Evolutionary conservation across 2,329 filamentous ascomycete species (phyloP).

Genomic region (Xylaria sp.): DNA sequence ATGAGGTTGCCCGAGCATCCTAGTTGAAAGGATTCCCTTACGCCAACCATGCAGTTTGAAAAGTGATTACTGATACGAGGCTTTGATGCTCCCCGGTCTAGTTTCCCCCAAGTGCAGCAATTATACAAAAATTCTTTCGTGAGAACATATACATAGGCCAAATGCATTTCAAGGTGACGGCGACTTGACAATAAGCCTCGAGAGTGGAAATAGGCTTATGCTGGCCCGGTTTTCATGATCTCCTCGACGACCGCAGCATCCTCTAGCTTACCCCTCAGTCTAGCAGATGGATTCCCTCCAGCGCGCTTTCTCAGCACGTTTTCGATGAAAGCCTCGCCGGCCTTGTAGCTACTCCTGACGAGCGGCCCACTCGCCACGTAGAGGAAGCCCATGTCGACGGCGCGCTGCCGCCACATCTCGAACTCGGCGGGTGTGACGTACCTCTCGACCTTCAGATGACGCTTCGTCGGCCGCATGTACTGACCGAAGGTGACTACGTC

Average conservation of each 20-base stretch:
- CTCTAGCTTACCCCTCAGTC: constrained; percentile 38
- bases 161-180: constrained; percentile 15
- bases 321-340: constrained; percentile 97
- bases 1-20: constrained; percentile 27
- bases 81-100: constrained; percentile 22
- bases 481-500: constrained; percentile 99
- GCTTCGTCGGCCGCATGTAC: constrained; percentile 99
- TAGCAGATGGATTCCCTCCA: constrained; percentile 51
- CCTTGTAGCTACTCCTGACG: constrained; percentile 96
- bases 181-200: neutral
- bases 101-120: constrained; percentile 15
- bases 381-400: constrained; percentile 93
- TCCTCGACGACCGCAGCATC: constrained; percentile 41
- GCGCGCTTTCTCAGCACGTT: constrained; percentile 91
- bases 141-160: constrained; percentile 33
- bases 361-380: constrained; percentile 95
- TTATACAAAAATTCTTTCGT: constrained; percentile 22
- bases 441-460: constrained; percentile 95
- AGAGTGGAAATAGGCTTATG: constrained; percentile 9
- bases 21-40: constrained; percentile 43
- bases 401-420: constrained; percentile 88
- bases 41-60: constrained; percentile 20
- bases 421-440: constrained; percentile 94
- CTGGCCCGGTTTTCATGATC: constrained; percentile 33
- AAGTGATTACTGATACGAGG: neutral